These are phyloP conservation scores for Eimeria necatrix DNA, from an alignment of 169 alveolate species.

Conservation along the genomic window DNA sequence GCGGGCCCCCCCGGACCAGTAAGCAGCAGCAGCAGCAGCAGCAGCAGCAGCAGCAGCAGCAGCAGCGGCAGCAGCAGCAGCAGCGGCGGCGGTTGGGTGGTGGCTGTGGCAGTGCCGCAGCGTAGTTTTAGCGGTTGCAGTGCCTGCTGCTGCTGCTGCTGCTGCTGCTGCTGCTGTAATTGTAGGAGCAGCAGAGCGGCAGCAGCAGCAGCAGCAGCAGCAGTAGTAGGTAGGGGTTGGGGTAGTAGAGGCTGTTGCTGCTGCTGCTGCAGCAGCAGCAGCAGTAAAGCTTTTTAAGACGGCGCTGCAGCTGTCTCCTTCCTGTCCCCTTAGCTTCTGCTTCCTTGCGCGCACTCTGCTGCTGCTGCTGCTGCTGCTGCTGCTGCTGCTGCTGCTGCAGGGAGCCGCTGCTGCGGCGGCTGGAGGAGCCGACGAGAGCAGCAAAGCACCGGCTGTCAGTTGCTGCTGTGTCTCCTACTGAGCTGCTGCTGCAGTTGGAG, in stretches of 20 bases:
- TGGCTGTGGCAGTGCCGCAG: too few species aligned
- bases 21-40: constrained; percentile 40
- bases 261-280: constrained; percentile 22
- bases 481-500: constrained; percentile 5
- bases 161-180: too few species aligned
- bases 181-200: too few species aligned
- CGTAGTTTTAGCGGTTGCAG: too few species aligned
- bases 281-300: neutral
- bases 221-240: too few species aligned
- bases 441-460: neutral
- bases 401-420: neutral
- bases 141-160: too few species aligned
- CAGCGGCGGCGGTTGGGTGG: neutral
- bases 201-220: neutral
- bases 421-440: neutral
- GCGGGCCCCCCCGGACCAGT: neutral
- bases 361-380: constrained; percentile 23
- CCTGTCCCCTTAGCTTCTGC: too few species aligned
- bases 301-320: neutral
- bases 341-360: constrained; percentile 1
- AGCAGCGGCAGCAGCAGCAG: neutral
- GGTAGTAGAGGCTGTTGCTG: neutral
- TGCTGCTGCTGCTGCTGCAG: constrained; percentile 41
- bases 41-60: constrained; percentile 3
- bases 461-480: neutral